Base-by-base conservation (phyloP, 148 eudicot species). In the Rhododendron williamsianum region DNA sequence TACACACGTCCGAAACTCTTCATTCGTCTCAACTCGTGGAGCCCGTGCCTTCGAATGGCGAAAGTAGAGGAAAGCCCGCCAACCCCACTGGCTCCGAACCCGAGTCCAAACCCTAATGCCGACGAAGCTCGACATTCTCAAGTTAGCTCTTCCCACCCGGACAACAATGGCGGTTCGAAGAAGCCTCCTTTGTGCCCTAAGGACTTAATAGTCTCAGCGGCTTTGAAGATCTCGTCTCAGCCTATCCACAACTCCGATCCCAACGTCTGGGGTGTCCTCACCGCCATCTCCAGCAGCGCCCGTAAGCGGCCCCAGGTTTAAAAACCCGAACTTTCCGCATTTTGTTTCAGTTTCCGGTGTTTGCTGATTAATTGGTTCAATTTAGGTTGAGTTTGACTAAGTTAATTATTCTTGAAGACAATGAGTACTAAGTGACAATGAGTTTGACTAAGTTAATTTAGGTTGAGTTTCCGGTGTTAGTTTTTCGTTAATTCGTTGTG, bases 211-310 rank as follows among this genome's bases (percentile, higher is more conserved):
- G 43, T 87, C 13, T 87, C 93, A 0, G 95, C 87, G 30, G 99
- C 99, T 16, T 58, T 93, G 0, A 92, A 89, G 51, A 87, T 93
- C 49, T 94, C 97, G 4, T 87, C 93, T 58, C 97, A 93, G 91
- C 90, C 94, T 2, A 90, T 96, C 7, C 95, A 92, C 23, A 87
- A 88, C 82, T 87, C 95, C 15, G 95, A 95, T 88, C 93, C 93
- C 27, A 88, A 92, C 4, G 98, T 96, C 58, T 96, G 99, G 99
- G 99, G 92, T 18, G 99, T 94, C 46, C 96, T 96, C 82, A 96
- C 99, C 9, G 99, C 98, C 46, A 95, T 96, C 38, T 96, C 98
- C 15, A 86, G 71, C 67, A 91, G 90, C 73, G 96, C 99, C 67
- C 96, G 99, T 6, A 94, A 95, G 76, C 94, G 98, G 27, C 86